Evolutionary conservation across 2,329 filamentous ascomycete genomes (phyloP).

Genomic region (Ambrosiella cleistominuta): DNA sequence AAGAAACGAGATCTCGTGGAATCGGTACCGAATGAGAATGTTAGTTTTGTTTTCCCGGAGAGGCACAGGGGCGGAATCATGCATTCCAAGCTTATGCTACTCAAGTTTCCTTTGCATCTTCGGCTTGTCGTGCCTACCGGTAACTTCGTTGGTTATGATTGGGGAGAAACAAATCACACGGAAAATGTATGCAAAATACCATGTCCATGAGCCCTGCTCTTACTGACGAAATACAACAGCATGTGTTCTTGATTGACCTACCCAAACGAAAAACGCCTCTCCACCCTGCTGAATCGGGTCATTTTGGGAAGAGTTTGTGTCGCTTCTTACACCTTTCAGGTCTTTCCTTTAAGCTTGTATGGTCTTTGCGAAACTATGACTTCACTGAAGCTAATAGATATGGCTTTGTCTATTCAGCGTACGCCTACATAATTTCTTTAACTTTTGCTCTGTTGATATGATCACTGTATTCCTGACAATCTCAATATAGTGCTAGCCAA

Average conservation of each 20-base stretch:
- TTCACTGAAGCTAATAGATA: slow-evolving; percentile 55
- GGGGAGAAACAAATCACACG: slow-evolving; percentile 71
- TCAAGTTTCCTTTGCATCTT: slow-evolving; percentile 59
- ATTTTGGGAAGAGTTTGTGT: slow-evolving; percentile 52
- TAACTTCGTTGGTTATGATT: slow-evolving; percentile 73
- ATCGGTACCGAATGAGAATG: slow-evolving; percentile 31
- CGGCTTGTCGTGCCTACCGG: slow-evolving; percentile 74
- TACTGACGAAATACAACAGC: slow-evolving; percentile 25
- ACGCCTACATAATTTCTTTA: slow-evolving; percentile 19
- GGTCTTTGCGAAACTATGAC: slow-evolving; percentile 61
- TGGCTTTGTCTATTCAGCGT: slow-evolving; percentile 77
- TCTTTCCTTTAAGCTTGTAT: slow-evolving; percentile 44
- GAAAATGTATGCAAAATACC: slow-evolving; percentile 47
- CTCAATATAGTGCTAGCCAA: neutral
- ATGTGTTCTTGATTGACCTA: slow-evolving; percentile 82
- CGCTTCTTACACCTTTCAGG: slow-evolving; percentile 53
- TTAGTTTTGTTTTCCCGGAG: slow-evolving; percentile 64
- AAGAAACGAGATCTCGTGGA: slow-evolving; percentile 32
- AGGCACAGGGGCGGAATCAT: slow-evolving; percentile 63
- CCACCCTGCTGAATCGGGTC: slow-evolving; percentile 16
- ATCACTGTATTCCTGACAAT: too few relatives aligned
- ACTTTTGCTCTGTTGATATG: neutral
- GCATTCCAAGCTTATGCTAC: slow-evolving; percentile 86
- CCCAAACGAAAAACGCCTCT: slow-evolving; percentile 30
- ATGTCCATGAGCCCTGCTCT: neutral